phyloP scores from a whole-genome alignment of 2,329 filamentous ascomycete species.

The Penicillium sp. region DNA sequence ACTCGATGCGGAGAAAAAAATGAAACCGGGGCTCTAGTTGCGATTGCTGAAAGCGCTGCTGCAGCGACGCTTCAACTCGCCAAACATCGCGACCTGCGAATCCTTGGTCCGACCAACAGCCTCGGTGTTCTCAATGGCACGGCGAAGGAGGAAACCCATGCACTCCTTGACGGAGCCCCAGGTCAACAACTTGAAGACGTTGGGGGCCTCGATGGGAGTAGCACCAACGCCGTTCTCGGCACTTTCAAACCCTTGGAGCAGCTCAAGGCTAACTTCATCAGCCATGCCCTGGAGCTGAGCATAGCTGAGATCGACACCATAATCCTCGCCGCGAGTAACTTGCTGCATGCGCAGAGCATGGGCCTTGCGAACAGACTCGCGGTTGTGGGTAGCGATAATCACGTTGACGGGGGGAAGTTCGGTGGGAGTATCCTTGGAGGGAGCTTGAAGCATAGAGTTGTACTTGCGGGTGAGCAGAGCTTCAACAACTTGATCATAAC shows the following conservation, averaged over 20 bases:
- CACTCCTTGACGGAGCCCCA: slow-evolving; percentile 60
- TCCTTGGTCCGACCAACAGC: slow-evolving; percentile 53
- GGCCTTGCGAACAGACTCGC: slow-evolving; percentile 51
- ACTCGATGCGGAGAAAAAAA: not conserved
- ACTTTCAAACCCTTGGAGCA: slow-evolving; percentile 46
- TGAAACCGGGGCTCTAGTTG: slow-evolving; percentile 16
- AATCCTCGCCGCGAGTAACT: slow-evolving; percentile 43
- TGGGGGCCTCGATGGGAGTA: slow-evolving; percentile 38
- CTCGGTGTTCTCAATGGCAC: slow-evolving; percentile 70
- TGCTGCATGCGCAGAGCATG: slow-evolving; percentile 46
- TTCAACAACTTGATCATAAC: slow-evolving; percentile 56
- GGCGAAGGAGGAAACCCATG: slow-evolving; percentile 58
- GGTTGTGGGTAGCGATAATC: slow-evolving; percentile 60
- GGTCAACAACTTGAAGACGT: slow-evolving; percentile 57
- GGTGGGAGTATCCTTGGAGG: slow-evolving; percentile 36
- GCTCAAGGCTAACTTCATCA: slow-evolving; percentile 71
- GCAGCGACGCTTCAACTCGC: slow-evolving; percentile 35
- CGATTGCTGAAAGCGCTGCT: slow-evolving; percentile 22
- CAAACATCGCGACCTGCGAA: slow-evolving; percentile 38
- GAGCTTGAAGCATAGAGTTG: slow-evolving; percentile 50
- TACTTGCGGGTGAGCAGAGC: slow-evolving; percentile 58
- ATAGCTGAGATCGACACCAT: slow-evolving; percentile 53
- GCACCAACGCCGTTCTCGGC: slow-evolving; percentile 22
- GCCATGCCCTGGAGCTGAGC: slow-evolving; percentile 94
- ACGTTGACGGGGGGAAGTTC: slow-evolving; percentile 48